Evolutionary conservation across 106 monocot genomes (phyloP), one percentile per base, ranked within the genome.

Genomic region (Ottelia alismoides): DNA sequence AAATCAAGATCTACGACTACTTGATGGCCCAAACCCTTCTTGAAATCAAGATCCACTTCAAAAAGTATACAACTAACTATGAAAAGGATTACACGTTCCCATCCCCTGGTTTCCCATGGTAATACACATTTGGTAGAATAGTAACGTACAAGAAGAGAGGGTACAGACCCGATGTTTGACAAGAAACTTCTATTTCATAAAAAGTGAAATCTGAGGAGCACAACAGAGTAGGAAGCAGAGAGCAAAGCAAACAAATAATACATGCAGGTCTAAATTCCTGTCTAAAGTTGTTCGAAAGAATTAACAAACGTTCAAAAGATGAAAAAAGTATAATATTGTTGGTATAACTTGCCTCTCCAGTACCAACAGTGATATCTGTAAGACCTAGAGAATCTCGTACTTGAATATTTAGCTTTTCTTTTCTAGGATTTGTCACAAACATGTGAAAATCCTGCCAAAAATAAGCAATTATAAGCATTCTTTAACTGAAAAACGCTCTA

Each of bases 311-410:
- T 1, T 22, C 9, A 25, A 21, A 2, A 58, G 30, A n/a, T n/a
- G n/a, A n/a, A n/a, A n/a, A n/a, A n/a, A n/a, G n/a, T n/a, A n/a
- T n/a, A n/a, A n/a, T n/a, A n/a, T n/a, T n/a, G n/a, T n/a, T n/a
- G 17, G 10, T 29, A 35, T 6, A 12, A 24, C 18, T 18, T 85
- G 88, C 93, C 93, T 94, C 88, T 27, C 84, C 93, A 30, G 75
- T 56, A 51, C 93, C 93, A 51, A 94, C 57, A 11, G 71, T 69
- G 58, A 84, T 53, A 58, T 88, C 81, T 54, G 70, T 58, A 30
- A 88, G 80, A 52, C 93, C 88, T 75, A 88, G 47, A 2, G 93
- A 75, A 44, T 94, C 93, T 51, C 53, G 84, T 46, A 94, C 88
- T 81, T 84, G 70, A 27, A 94, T 61, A 28, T 31, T 47, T 50